Evolutionary conservation across 176 grass and related monocot genomes (phyloP), one percentile per base, ranked within the genome.

Genomic region (Musa schizocarpa): DNA sequence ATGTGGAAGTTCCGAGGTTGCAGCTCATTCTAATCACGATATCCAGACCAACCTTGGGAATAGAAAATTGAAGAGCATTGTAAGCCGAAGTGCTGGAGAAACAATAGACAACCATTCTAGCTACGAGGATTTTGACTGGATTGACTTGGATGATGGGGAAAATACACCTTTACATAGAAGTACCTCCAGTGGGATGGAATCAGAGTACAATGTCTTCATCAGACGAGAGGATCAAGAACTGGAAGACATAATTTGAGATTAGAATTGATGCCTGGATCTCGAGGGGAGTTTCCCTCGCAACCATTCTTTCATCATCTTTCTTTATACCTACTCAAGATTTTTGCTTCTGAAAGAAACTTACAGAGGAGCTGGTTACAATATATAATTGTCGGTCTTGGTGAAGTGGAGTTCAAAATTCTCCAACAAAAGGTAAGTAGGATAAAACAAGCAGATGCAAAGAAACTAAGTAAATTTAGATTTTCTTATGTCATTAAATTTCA

Each of bases 91-190:
- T 79, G 65, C 24, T 75, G 73, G 74, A 71, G 79, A 75, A 62
- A 75, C 23, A 75, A 51, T 58, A 10, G 74, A 88, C 17, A 81
- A 77, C 70, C 84, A 51, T 72, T 79, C 76, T 75, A 81, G 23
- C 83, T 81, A 89, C 53, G 69, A 65, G 1, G 84, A 82, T 0
- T 75, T 90, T 1, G 88, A 91, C 74, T 86, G 87, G 89, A 87
- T 77, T 63, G 88, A 98, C 64, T 76, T 88, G 69, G 94, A 98
- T 80, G 89, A 98, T 52, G 94, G 90, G 79, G 94, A 93, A 75
- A 86, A 76, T 73, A 77, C 84, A 80, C 86, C 88, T 11, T 71
- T 91, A 77, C 83, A 79, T 54, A 78, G 49, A 51, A 75, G 77
- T 62, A 81, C 68, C 27, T 88, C 83, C 50, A 77, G 83, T 73